Percentiles rank a stretch among this genome's conserved stretches.
Conservation (phyloP, 140 eudicot genomes). For the Anethum foeniculum region DNA sequence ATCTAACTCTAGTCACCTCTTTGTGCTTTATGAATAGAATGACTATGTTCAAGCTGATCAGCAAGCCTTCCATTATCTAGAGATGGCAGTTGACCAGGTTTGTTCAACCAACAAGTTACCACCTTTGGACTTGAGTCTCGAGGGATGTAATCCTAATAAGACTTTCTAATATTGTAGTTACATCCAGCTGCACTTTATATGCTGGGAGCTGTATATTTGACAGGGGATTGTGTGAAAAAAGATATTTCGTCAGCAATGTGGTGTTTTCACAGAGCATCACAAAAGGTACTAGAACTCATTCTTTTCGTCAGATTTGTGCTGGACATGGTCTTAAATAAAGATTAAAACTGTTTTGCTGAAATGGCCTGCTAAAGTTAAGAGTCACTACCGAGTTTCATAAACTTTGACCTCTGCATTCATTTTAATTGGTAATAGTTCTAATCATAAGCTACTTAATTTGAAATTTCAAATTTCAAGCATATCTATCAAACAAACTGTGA, state of each 20-base stretch:
- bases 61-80: slow-evolving; percentile 72
- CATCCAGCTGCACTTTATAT: slow-evolving; percentile 91
- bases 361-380: not conserved
- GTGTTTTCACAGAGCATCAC: slow-evolving; percentile 88
- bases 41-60: slow-evolving; percentile 71
- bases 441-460: slow-evolving; percentile 10
- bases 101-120: not conserved
- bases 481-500: not conserved
- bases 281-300: slow-evolving; percentile 44
- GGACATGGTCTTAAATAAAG: not conserved
- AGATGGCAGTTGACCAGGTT: slow-evolving; percentile 80
- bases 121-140: not conserved
- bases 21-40: slow-evolving; percentile 36
- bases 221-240: slow-evolving; percentile 77
- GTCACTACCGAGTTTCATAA: not conserved
- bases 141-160: slow-evolving; percentile 1
- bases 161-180: slow-evolving; percentile 34
- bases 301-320: not conserved
- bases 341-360: not conserved
- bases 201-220: slow-evolving; percentile 67
- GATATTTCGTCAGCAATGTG: slow-evolving; percentile 70
- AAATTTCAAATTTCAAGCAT: not conserved
- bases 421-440: not conserved
- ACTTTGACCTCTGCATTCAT: not conserved
- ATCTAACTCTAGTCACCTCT: not conserved